Evolutionary conservation across 2,329 filamentous ascomycete species (phyloP), one percentile per base, ranked within the genome.

Genomic region (Trichoderma asperellum): DNA sequence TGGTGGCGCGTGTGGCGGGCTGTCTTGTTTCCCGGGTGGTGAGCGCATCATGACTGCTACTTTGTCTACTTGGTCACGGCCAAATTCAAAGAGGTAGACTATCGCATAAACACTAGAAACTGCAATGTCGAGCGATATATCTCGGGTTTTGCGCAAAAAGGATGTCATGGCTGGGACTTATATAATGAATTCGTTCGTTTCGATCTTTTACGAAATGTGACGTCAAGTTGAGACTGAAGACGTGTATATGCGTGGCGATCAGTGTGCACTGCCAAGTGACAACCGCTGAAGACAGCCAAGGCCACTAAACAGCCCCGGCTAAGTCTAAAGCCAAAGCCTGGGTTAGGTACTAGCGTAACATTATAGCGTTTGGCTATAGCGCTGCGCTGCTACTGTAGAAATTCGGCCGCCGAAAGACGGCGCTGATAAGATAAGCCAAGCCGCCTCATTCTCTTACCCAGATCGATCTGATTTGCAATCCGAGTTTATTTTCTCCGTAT

Each of bases 1-100:
- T 58, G 74, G 77, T 63, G 75, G 74, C 69, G 76, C 73, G 11
- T 24, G 32, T 12, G 24, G 2, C 2, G 40, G 47, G 27, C 37
- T 16, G 37, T 67, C 29, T 34, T 70, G 27, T 27, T 56, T 59
- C 40, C 67, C 59, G 64, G 64, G 16, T 7, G 57, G 55, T n/a
- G 35, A 58, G 49, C 55, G 35, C 49, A 56, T 56, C 7, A n/a
- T 62, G 10, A 62, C 55, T 5, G 73, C 59, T 72, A 75, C 73
- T 24, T 59, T 70, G 11, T 52, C 52, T 24, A 49, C 32, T 10
- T 62, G 55, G 58, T 58, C 58, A 49, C n/a, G 71, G 68, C 37
- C 65, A 69, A 40, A n/a, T 10, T 32, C 12, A 47, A 12, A 49
- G 18, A 40, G 16, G 14, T 29, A 37, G 10, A 40, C 6, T 2